Evolutionary conservation across 2,329 filamentous ascomycete species (phyloP), one percentile per base, ranked within the genome.

Genomic region (Penicillium sp.): DNA sequence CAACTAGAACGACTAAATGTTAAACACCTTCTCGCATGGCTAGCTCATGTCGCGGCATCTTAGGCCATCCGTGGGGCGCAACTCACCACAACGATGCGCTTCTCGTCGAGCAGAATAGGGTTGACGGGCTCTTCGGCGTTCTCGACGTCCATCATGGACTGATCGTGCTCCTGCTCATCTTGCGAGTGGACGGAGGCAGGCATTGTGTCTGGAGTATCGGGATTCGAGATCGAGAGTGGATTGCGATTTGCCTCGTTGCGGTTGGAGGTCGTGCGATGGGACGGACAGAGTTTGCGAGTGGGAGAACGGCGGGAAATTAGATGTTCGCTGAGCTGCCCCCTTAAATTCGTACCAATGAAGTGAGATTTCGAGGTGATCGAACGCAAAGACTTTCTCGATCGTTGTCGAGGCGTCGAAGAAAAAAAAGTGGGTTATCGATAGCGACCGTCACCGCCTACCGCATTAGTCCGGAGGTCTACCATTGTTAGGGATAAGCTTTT

Each of bases 11-110:
- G 3, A 31, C 15, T 6, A 20, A 11, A 37, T 37, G 53, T 55
- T 20, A 55, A 41, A 55, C 11, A 31, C 15, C 5, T 45, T 54
- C 15, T 41, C 53, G 20, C 17, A 35, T 5, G n/a, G 25, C 25
- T n/a, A 15, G 43, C 25, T 20, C 14, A 34, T 39, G 22, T 43
- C 20, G 31, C 28, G 37, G 17, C 2, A 12, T 8, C 12, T 39
- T 1, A 15, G 20, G 31, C 14, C 17, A 6, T 20, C 11, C 34
- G 35, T 12, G 34, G 34, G 31, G 39, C 35, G 17, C 17, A 3
- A 68, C 71, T 80, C 69, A 90, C 88, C 72, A 90, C 85, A 64
- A 83, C 81, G 48, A 90, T 86, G 66, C 86, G 80, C 75, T 87
- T 86, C 53, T 77, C 74, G 10, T 75, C 73, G 42, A 74, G 56